A percentile compares a stretch with the other conserved stretches of the same genome.
These are phyloP conservation scores for Arthroderma uncinatum DNA, from an alignment of 2,329 filamentous ascomycete genomes.

Conservation along the genomic window DNA sequence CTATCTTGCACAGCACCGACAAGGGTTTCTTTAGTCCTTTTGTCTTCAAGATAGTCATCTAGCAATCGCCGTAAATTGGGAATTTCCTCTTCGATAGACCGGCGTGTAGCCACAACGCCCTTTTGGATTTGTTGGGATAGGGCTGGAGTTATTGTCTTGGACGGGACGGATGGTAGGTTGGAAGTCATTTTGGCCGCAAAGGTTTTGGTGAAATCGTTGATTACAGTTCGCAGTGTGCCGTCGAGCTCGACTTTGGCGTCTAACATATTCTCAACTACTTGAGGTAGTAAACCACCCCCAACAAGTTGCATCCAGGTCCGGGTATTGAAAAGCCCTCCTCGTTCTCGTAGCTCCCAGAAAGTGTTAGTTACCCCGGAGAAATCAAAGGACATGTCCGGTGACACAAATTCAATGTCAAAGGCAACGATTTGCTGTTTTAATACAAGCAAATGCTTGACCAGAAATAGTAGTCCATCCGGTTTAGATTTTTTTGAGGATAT, in stretches of 20 bases:
- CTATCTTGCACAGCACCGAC: constrained; percentile 55
- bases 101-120: constrained; percentile 40
- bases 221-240: constrained; percentile 49
- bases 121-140: constrained; percentile 17
- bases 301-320: constrained; percentile 50
- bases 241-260: constrained; percentile 60
- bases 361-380: constrained; percentile 55
- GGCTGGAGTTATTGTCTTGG: constrained; percentile 1
- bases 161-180: constrained; percentile 25
- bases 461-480: constrained; percentile 75
- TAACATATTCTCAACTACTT: constrained; percentile 60
- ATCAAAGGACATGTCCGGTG: constrained; percentile 54
- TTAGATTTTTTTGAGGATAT: constrained; percentile 53
- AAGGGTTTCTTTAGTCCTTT: constrained; percentile 54
- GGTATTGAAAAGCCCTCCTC: constrained; percentile 56
- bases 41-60: constrained; percentile 53
- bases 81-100: constrained; percentile 48
- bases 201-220: constrained; percentile 54
- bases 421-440: constrained; percentile 93
- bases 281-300: constrained; percentile 48
- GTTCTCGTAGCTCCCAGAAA: constrained; percentile 56
- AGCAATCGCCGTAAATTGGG: constrained; percentile 46
- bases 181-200: constrained; percentile 49
- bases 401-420: constrained; percentile 76
- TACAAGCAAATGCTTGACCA: constrained; percentile 87